phyloP scores from a whole-genome alignment of 2,329 filamentous ascomycete genomes.

The Plenodomus tracheiphilus region DNA sequence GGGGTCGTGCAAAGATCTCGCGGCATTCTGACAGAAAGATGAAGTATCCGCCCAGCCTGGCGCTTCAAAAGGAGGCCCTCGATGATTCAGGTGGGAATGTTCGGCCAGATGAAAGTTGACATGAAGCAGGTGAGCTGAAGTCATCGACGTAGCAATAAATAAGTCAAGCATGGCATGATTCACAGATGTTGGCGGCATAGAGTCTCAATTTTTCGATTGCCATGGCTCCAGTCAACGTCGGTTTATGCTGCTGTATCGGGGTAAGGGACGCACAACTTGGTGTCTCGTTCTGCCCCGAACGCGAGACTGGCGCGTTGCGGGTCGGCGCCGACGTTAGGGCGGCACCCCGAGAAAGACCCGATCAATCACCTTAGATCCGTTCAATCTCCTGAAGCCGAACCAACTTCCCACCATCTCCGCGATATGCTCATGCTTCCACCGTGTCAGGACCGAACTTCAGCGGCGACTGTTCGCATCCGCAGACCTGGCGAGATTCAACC shows the following conservation, averaged over 20 bases:
- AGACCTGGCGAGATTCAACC: conserved; percentile 31
- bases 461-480: conserved; percentile 38
- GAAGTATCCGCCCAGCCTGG: too few relatives aligned
- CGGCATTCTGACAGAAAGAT: too few relatives aligned
- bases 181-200: neutral
- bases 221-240: conserved; percentile 12
- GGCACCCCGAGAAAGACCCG: neutral
- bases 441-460: conserved; percentile 14
- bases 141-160: too few relatives aligned
- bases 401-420: neutral
- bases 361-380: neutral
- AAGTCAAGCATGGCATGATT: neutral
- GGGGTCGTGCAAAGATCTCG: too few relatives aligned
- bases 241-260: conserved; percentile 20
- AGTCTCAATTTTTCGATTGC: too few relatives aligned
- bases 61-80: too few relatives aligned
- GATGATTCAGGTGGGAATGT: too few relatives aligned
- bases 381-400: neutral
- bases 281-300: conserved; percentile 5
- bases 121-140: too few relatives aligned
- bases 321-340: conserved; percentile 3
- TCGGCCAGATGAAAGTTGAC: too few relatives aligned
- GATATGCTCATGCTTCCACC: neutral
- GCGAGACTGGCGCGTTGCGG: conserved; percentile 14
- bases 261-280: conserved; percentile 16